Evolutionary conservation across 2,329 filamentous ascomycete genomes (phyloP), one percentile per base, ranked within the genome.

Genomic region (Lasiodiplodia citricola): DNA sequence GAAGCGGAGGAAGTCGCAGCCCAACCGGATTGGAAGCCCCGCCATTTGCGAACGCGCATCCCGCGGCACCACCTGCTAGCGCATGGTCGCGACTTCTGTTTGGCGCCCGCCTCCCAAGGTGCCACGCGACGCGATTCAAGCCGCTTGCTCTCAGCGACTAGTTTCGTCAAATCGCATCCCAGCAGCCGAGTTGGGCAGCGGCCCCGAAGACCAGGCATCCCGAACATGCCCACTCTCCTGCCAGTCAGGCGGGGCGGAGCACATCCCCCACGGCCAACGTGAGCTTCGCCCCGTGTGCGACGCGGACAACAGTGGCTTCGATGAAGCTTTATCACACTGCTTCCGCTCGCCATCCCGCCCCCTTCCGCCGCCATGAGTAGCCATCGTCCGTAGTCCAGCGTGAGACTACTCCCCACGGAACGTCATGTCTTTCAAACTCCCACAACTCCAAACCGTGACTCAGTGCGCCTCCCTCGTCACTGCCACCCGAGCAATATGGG

Each of bases 401-500:
- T 25, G 44, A 28, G 6, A 23, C 18, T 64, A 28, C 18, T 23
- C 8, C 28, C 16, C 38, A 47, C 10, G n/a, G 25, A n/a, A 21
- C 23, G 56, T 28, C 44, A 67, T 67, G 65, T 52, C 65, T 3
- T 54, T 67, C 54, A 58, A 57, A 52, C 31, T 58, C 13, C 60
- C 60, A n/a, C 60, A 47, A 11, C 65, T 67, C 14, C 54, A 57
- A n/a, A 67, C 65, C 54, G 56, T 67, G 10, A 58, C 65, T n/a
- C 65, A 67, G 41, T 57, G 54, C 41, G 65, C 54, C 38, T 67
- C 65, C 1, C 38, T 67, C 4, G 44, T 67, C 41, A 67, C 65
- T 11, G 65, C 65, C 13, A 60, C 65, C 7, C 44, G 65, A 28
- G 55, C 65, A 28, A n/a, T 67, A 67, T 67, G 65, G 65, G 65